Evolutionary conservation across 2,329 filamentous ascomycete genomes (phyloP), one percentile per base, ranked within the genome.

Genomic region (Alternaria consortialis): DNA sequence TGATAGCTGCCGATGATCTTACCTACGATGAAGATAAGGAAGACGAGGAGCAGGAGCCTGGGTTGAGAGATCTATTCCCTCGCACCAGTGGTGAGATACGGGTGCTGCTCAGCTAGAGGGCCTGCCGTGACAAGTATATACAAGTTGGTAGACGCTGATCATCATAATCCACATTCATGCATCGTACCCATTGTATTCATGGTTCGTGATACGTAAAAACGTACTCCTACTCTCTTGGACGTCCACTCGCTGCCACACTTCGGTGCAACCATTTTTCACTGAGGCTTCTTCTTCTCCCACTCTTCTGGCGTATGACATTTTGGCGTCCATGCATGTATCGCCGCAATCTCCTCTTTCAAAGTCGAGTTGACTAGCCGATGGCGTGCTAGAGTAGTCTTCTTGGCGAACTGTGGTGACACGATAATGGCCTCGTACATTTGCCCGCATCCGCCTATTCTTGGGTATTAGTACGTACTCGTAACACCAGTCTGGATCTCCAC

Each of bases 311-410:
- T 97, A 82, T 93, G 91, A 79, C 94, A 97, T 81, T 93, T 96
- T 29, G 93, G 92, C 57, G 92, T 96, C 94, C 94, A 97, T 39
- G 94, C 94, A 82, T 97, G 94, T 71, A 97, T 97, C 66, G 87
- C 87, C 15, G 92, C 91, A 77, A 97, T 97, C 81, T 97, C 93
- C 47, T 90, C 87, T 82, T 93, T 94, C 71, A 97, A 84, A 5
- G 89, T 88, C 15, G 86, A 86, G 80, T 97, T 97, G 70, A 97
- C 93, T 64, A 96, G 85, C 43, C 94, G 89, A 80, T 97, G 92
- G 58, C 94, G 87, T 76, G 93, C 93, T 59, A 97, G 87, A 53
- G 91, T 91, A 68, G 76, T 87, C 84, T 85, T 84, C 74, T 83
- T 83, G 27, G 77, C 76, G 65, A 84, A 84, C 46, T 82, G 78